A percentile compares a stretch with the other conserved stretches of the same genome.
phyloP scores from a whole-genome alignment of 768 basidiomycete species.

The Infundibulicybe gibba region DNA sequence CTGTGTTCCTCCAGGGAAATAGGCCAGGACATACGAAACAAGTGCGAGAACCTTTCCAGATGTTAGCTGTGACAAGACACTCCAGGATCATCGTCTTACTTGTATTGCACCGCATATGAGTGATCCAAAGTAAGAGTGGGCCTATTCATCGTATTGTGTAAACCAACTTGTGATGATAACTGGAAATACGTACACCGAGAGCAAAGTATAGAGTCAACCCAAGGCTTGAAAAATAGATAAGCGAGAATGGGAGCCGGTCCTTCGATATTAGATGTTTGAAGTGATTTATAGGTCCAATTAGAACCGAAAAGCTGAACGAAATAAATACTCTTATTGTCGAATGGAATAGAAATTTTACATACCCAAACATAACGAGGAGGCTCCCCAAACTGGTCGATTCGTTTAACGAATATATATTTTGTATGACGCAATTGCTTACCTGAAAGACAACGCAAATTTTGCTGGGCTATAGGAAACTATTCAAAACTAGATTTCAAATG shows the following conservation, averaged over 20 bases:
- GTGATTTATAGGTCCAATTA: slow-evolving; percentile 90
- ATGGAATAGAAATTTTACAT: slow-evolving; percentile 17
- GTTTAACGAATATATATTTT: slow-evolving; percentile 6
- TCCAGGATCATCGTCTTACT: slow-evolving; percentile 26
- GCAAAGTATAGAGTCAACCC: slow-evolving; percentile 90
- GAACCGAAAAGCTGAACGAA: slow-evolving; percentile 65
- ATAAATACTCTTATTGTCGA: neutral
- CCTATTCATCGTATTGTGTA: slow-evolving; percentile 35
- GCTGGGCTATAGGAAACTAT: slow-evolving; percentile 57
- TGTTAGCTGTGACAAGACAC: neutral
- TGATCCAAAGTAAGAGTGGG: slow-evolving; percentile 83
- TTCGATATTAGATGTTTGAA: slow-evolving; percentile 80
- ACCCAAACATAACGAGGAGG: slow-evolving; percentile 96
- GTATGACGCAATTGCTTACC: slow-evolving; percentile 33
- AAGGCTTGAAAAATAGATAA: slow-evolving; percentile 79
- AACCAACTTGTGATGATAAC: neutral
- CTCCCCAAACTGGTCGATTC: slow-evolving; percentile 64
- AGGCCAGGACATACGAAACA: slow-evolving; percentile 86
- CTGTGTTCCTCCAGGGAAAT: slow-evolving; percentile 89
- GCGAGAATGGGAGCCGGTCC: slow-evolving; percentile 82
- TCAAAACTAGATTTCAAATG: slow-evolving; percentile 4
- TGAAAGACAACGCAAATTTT: slow-evolving; percentile 91
- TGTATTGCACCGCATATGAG: slow-evolving; percentile 81
- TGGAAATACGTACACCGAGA: slow-evolving; percentile 63
- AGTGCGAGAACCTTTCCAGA: slow-evolving; percentile 69